These are phyloP conservation scores for Aspergillus ellipticus DNA, from an alignment of 495 filamentous ascomycete species.

Conservation along the genomic window DNA sequence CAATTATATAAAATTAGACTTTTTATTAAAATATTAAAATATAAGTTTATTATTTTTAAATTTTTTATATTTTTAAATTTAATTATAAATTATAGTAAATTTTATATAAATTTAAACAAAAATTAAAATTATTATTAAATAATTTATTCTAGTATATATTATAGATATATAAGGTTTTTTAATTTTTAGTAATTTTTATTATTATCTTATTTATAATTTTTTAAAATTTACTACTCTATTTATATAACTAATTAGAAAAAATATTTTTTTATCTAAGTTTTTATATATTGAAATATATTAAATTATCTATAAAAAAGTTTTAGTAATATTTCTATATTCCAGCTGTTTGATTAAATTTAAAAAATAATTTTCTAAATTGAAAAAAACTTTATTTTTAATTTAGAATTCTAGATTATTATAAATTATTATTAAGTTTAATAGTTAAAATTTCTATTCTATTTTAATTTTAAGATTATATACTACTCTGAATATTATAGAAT, in stretches of 20 bases:
- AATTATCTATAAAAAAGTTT: not conserved
- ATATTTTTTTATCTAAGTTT: not conserved
- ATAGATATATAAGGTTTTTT: not conserved
- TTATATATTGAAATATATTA: not conserved
- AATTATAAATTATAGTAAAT: not conserved
- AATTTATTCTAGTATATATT: not conserved
- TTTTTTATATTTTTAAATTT: not conserved
- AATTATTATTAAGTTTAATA: not conserved
- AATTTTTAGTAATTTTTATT: not conserved
- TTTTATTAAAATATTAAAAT: not conserved
- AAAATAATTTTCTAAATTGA: not conserved
- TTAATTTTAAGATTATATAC: not conserved
- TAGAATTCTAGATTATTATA: not conserved
- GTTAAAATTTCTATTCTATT: not conserved
- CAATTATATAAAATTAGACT: not conserved
- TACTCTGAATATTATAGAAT: not conserved
- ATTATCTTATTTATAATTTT: constrained; percentile 3
- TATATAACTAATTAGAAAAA: not conserved
- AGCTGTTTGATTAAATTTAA: not conserved
- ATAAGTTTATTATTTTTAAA: not conserved
- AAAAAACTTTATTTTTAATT: not conserved
- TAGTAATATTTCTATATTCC: not conserved
- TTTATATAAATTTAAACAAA: not conserved
- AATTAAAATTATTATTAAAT: not conserved
- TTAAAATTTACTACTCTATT: not conserved